Evolutionary conservation across 257 asterid species (phyloP).

Genomic region (Jacaranda copaia): DNA sequence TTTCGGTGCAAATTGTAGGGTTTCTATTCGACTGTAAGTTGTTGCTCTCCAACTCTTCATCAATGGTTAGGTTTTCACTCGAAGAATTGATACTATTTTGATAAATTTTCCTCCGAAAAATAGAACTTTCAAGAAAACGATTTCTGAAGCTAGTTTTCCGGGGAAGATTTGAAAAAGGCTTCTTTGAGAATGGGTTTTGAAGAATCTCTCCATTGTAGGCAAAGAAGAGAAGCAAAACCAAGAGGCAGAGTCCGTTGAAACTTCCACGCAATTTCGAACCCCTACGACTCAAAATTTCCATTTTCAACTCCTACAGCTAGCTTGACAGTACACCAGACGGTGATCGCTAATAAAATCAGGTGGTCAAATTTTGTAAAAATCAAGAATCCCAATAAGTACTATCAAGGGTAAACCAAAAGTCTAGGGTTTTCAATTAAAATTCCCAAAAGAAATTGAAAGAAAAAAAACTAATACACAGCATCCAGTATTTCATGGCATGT

Average conservation of each 20-base stretch:
- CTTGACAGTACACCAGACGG: constrained; percentile 17
- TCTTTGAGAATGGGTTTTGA: constrained; percentile 41
- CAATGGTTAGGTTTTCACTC: neutral
- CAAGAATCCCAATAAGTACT: constrained; percentile 16
- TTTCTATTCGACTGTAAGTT: constrained; percentile 32
- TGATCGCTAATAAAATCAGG: constrained; percentile 7
- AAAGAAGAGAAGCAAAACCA: constrained; percentile 54
- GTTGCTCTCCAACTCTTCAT: neutral
- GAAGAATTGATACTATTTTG: constrained; percentile 35
- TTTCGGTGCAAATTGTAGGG: constrained; percentile 56
- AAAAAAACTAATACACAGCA: neutral
- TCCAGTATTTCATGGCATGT: neutral
- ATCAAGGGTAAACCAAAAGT: neutral
- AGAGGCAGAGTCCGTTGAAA: constrained; percentile 56
- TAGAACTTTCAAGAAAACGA: constrained; percentile 21
- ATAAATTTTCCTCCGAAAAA: constrained; percentile 45
- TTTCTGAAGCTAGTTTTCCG: neutral
- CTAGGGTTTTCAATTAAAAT: constrained; percentile 19
- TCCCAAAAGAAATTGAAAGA: neutral
- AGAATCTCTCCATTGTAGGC: constrained; percentile 35
- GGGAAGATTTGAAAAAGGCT: constrained; percentile 32
- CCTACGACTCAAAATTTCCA: constrained; percentile 45
- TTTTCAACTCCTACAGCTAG: constrained; percentile 33
- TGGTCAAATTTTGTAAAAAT: constrained; percentile 4
- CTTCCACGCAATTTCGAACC: constrained; percentile 58